Evolutionary conservation across 140 eudicot genomes (phyloP).

Genomic region (Ambrosia hybrid): DNA sequence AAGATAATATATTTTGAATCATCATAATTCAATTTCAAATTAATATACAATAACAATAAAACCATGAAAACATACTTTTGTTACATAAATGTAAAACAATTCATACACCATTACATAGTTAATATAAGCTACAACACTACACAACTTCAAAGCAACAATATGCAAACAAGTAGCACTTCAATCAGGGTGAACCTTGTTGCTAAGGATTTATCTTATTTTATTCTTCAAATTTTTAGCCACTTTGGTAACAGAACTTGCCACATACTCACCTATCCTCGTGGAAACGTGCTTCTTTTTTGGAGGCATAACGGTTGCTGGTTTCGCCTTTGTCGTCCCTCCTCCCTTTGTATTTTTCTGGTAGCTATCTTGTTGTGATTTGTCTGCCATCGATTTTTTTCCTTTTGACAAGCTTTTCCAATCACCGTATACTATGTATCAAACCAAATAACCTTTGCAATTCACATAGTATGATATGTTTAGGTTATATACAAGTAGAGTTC

Average conservation of each 20-base stretch:
- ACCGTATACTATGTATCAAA: no score
- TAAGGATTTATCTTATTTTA: neutral
- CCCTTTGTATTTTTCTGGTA: neutral
- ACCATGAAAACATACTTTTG: neutral
- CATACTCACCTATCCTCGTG: neutral
- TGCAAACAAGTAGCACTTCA: neutral
- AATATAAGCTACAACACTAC: neutral
- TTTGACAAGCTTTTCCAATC: no score
- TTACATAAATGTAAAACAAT: neutral
- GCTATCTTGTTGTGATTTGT: neutral
- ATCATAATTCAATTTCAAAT: neutral
- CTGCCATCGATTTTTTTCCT: neutral
- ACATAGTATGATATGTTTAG: no score
- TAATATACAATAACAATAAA: neutral
- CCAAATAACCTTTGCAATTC: no score
- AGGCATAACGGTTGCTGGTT: conserved; percentile 3
- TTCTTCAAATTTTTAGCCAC: conserved; percentile 9
- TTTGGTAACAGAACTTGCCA: neutral
- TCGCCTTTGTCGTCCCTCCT: neutral
- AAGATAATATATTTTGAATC: no score
- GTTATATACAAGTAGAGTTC: no score
- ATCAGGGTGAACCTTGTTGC: neutral
- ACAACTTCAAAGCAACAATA: neutral
- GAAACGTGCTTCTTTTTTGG: neutral
- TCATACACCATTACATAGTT: neutral